Evolutionary conservation across 2,329 filamentous ascomycete genomes (phyloP).

Genomic region (Trichoderma sp.): DNA sequence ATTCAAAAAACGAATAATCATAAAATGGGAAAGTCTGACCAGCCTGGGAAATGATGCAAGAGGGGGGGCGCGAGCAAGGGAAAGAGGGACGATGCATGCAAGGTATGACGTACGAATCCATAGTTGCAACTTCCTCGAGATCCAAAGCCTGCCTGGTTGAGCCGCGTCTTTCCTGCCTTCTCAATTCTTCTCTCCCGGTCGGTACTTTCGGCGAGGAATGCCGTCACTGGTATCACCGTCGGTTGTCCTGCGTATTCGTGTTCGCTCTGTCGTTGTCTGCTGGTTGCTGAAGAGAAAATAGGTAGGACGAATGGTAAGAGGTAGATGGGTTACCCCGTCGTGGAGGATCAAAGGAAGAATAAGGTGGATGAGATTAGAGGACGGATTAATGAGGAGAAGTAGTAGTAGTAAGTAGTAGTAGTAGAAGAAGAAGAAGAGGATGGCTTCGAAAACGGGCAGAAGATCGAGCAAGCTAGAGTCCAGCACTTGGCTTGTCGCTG

Average conservation of each 20-base stretch:
- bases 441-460: not conserved
- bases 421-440: not conserved
- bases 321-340: not conserved
- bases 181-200: not conserved
- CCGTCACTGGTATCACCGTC: conserved; percentile 7
- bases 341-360: not conserved
- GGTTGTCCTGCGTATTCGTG: conserved; percentile 4
- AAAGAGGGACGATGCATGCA: conserved; percentile 23
- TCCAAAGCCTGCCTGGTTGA: conserved; percentile 8
- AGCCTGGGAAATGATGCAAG: conserved; percentile 6
- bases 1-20: not conserved
- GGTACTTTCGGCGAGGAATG: conserved; percentile 11
- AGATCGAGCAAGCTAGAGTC: conserved; percentile 24
- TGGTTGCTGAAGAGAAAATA: not conserved
- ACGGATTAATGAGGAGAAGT: not conserved
- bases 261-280: conserved; percentile 15
- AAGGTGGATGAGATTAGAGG: not conserved
- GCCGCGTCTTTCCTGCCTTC: conserved; percentile 16
- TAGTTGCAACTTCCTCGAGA: conserved; percentile 29
- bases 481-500: conserved; percentile 26
- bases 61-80: conserved; percentile 8
- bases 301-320: not conserved
- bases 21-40: not conserved
- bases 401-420: not conserved
- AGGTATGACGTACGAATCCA: conserved; percentile 40